These are phyloP conservation scores for Sugiyamaella novakii DNA, from an alignment of 1,139 yeast species.

Conservation along the genomic window DNA sequence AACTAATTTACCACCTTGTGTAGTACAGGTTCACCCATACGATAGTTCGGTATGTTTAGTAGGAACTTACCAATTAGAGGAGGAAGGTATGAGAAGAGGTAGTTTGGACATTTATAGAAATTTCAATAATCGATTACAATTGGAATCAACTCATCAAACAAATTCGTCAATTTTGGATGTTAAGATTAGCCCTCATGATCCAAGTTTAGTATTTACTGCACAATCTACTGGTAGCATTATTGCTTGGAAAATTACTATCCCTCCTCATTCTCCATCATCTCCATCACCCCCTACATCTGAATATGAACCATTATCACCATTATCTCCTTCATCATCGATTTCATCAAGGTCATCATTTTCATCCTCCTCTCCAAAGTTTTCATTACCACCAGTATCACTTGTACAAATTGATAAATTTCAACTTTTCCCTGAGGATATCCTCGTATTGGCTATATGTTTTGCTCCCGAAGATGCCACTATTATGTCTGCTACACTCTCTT, in stretches of 20 bases:
- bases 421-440: slow-evolving; percentile 49
- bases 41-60: slow-evolving; percentile 54
- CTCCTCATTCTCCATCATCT: slow-evolving; percentile 7
- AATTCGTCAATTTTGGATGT: slow-evolving; percentile 76
- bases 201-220: slow-evolving; percentile 56
- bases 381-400: slow-evolving; percentile 14
- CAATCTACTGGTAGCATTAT: slow-evolving; percentile 79
- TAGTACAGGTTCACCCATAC: slow-evolving; percentile 60
- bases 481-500: slow-evolving; percentile 41
- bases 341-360: background rate
- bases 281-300: background rate
- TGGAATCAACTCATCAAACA: slow-evolving; percentile 34
- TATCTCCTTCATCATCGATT: background rate
- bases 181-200: slow-evolving; percentile 61
- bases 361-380: background rate
- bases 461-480: slow-evolving; percentile 26
- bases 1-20: slow-evolving; percentile 79
- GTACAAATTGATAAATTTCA: slow-evolving; percentile 29
- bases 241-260: slow-evolving; percentile 53
- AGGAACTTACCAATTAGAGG: slow-evolving; percentile 79
- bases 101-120: slow-evolving; percentile 63
- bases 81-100: slow-evolving; percentile 61
- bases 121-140: slow-evolving; percentile 29
- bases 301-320: background rate
- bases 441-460: slow-evolving; percentile 70